phyloP scores from a whole-genome alignment of 2,329 filamentous ascomycete species.

The Curvularia sp. region DNA sequence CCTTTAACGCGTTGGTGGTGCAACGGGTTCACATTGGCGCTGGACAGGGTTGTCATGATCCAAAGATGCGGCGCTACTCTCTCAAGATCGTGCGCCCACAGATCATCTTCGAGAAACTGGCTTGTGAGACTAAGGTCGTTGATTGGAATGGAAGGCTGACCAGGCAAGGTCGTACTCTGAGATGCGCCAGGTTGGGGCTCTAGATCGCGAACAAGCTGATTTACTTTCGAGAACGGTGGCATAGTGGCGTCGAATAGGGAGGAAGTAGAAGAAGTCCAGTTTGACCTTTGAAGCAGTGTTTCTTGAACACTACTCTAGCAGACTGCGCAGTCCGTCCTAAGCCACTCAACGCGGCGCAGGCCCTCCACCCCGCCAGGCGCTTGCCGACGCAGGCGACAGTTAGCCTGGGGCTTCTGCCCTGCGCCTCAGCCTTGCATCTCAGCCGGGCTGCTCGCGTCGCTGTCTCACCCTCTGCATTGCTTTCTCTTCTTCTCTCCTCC shows the following conservation, averaged over 20 bases:
- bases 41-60: conserved; percentile 20
- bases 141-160: conserved; percentile 6
- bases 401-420: neutral
- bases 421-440: neutral
- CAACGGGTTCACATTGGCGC: conserved; percentile 22
- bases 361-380: neutral
- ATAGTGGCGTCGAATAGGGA: neutral
- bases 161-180: neutral
- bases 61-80: conserved; percentile 5
- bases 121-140: conserved; percentile 1
- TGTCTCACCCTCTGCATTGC: neutral
- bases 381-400: conserved; percentile 1
- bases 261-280: neutral
- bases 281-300: neutral
- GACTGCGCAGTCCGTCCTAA: too few relatives aligned
- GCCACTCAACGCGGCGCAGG: too few relatives aligned
- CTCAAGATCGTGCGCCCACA: conserved; percentile 8
- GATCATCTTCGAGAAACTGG: conserved; percentile 4
- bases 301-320: neutral
- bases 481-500: neutral
- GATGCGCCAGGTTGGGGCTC: conserved; percentile 1
- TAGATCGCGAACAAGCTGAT: conserved; percentile 9
- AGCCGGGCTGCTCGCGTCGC: neutral
- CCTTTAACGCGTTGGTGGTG: conserved; percentile 29
- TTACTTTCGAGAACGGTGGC: conserved; percentile 9